A percentile compares a stretch with the other conserved stretches of the same genome.
Conservation (phyloP, 2,329 filamentous ascomycete genomes). For the Botrytis porri region DNA sequence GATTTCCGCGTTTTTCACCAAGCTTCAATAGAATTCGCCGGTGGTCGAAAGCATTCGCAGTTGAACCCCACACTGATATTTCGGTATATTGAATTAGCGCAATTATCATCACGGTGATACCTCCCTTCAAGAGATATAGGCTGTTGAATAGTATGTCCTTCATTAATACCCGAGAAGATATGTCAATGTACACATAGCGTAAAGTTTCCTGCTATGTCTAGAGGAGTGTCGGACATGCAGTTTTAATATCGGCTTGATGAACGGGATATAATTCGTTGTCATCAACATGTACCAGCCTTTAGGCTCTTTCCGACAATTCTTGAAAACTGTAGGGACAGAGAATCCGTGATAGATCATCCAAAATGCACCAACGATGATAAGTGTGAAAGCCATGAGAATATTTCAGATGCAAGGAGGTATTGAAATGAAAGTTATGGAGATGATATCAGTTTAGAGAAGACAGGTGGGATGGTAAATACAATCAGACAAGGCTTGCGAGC, state of each 20-base stretch:
- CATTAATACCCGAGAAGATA: constrained; percentile 42
- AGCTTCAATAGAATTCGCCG: constrained; percentile 39
- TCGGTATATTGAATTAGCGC: constrained; percentile 43
- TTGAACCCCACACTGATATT: constrained; percentile 43
- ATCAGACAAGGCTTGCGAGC: neutral
- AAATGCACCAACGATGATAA: constrained; percentile 30
- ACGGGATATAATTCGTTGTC: constrained; percentile 13
- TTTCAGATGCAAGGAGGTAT: neutral
- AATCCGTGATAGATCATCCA: constrained; percentile 41
- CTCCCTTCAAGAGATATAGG: constrained; percentile 45
- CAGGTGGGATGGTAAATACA: neutral
- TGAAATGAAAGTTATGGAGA: neutral
- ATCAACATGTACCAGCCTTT: constrained; percentile 20
- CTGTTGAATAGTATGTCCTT: constrained; percentile 43
- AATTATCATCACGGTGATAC: constrained; percentile 43
- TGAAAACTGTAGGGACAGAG: constrained; percentile 33
- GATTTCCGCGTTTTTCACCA: constrained; percentile 20
- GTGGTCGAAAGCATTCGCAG: constrained; percentile 42
- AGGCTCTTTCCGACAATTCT: constrained; percentile 36
- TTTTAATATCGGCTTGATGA: constrained; percentile 19
- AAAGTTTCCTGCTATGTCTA: constrained; percentile 45
- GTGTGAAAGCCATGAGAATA: neutral
- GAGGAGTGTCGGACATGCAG: constrained; percentile 35
- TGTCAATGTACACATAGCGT: constrained; percentile 41
- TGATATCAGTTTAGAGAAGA: neutral